phyloP scores from a whole-genome alignment of 768 basidiomycete species.

The Mycena amicta region DNA sequence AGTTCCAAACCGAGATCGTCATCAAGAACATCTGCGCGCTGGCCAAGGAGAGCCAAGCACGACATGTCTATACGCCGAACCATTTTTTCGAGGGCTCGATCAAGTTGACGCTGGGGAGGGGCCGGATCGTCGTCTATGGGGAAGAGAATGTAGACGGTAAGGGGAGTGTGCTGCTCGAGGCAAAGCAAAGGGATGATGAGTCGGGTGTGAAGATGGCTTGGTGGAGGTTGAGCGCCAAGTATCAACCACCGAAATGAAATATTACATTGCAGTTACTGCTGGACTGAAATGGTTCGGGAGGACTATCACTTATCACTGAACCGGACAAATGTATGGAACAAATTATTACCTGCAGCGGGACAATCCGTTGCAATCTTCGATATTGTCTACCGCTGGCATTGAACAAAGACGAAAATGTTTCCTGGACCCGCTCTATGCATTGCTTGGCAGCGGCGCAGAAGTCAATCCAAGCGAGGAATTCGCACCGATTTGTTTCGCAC shows the following conservation, averaged over 20 bases:
- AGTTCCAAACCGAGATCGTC: slow-evolving; percentile 2
- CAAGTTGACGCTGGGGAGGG: slow-evolving; percentile 7
- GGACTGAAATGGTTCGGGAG: no score
- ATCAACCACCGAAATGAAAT: not conserved
- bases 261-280: no score
- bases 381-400: no score
- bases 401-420: no score
- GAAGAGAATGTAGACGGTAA: not conserved
- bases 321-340: no score
- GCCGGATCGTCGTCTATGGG: not conserved
- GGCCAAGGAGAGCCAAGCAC: not conserved
- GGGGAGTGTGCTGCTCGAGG: not conserved
- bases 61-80: not conserved
- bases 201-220: slow-evolving; percentile 1
- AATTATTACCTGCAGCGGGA: no score
- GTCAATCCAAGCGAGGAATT: no score
- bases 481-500: no score
- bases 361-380: no score
- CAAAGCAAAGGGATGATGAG: not conserved
- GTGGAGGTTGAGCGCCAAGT: not conserved
- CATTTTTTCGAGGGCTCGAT: slow-evolving; percentile 2
- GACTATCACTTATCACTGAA: no score
- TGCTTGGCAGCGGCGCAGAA: no score
- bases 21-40: not conserved
- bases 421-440: no score